These are phyloP conservation scores for Malus hybrid DNA, from an alignment of 331 rosid genomes.

Conservation along the genomic window DNA sequence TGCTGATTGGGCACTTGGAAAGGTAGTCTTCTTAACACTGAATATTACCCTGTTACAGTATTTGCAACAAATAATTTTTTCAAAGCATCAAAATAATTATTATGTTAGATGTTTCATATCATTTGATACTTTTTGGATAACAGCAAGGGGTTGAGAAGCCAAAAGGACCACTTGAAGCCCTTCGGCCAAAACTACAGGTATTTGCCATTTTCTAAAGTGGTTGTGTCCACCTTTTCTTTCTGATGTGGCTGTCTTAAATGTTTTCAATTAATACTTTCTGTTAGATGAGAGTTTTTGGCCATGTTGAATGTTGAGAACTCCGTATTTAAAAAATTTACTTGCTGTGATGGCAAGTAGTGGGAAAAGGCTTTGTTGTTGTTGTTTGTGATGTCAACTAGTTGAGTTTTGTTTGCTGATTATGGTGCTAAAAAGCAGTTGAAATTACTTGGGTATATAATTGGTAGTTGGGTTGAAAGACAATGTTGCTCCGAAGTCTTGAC, in stretches of 20 bases:
- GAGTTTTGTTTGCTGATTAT: background rate
- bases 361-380: too few species aligned
- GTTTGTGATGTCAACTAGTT: background rate
- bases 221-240: background rate
- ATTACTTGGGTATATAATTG: background rate
- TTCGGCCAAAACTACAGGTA: constrained; percentile 94
- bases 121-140: constrained; percentile 13
- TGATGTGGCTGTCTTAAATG: background rate
- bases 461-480: background rate
- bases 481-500: background rate
- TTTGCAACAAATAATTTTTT: background rate
- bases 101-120: constrained; percentile 5
- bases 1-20: constrained; percentile 99
- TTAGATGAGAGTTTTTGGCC: background rate
- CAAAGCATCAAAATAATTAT: background rate
- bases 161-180: constrained; percentile 97
- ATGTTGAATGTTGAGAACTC: background rate
- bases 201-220: background rate
- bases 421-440: background rate
- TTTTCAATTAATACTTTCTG: too few species aligned
- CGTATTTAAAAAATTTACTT: background rate
- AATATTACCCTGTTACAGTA: background rate
- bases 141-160: constrained; percentile 97
- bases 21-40: constrained; percentile 38
- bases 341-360: background rate